Conservation (phyloP, 495 filamentous ascomycete species). For the Penicillium chermesinum region DNA sequence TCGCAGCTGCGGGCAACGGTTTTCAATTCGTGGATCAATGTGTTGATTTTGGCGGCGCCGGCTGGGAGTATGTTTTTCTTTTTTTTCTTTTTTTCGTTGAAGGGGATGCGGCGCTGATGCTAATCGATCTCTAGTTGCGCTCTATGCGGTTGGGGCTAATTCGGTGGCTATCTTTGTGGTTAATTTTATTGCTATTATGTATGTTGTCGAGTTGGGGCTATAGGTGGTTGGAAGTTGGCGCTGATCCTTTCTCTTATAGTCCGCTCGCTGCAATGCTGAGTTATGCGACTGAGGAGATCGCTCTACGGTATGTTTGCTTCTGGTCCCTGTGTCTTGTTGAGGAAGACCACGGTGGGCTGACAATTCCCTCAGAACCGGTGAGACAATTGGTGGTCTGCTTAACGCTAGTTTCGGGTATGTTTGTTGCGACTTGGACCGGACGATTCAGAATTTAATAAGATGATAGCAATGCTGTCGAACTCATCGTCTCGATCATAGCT, state of each 20-base stretch:
- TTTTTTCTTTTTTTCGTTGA: not conserved
- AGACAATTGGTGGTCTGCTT: slow-evolving; percentile 78
- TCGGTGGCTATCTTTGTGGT: slow-evolving; percentile 67
- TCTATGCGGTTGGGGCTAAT: slow-evolving; percentile 56
- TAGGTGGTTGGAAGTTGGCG: not conserved
- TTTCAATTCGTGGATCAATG: slow-evolving; percentile 78
- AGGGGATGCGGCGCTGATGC: too few relatives aligned
- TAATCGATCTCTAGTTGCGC: slow-evolving; percentile 46
- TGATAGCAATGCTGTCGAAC: slow-evolving; percentile 70
- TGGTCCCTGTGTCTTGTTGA: not conserved
- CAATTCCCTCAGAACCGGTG: slow-evolving; percentile 56
- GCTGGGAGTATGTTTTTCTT: slow-evolving; percentile 48
- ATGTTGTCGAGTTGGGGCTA: slow-evolving; percentile 3
- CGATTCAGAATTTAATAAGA: not conserved
- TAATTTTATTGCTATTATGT: slow-evolving; percentile 85
- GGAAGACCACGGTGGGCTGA: slow-evolving; percentile 1
- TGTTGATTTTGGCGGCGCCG: slow-evolving; percentile 74
- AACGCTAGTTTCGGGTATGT: slow-evolving; percentile 75
- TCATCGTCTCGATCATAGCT: slow-evolving; percentile 86
- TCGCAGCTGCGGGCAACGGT: slow-evolving; percentile 68
- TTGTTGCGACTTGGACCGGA: slow-evolving; percentile 39
- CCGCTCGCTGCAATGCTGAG: slow-evolving; percentile 52
- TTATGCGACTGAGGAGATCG: slow-evolving; percentile 53
- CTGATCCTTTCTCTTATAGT: slow-evolving; percentile 18
- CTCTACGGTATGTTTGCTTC: slow-evolving; percentile 33